These are phyloP conservation scores for Calonectria montana DNA, from an alignment of 2,329 filamentous ascomycete species.

Conservation along the genomic window DNA sequence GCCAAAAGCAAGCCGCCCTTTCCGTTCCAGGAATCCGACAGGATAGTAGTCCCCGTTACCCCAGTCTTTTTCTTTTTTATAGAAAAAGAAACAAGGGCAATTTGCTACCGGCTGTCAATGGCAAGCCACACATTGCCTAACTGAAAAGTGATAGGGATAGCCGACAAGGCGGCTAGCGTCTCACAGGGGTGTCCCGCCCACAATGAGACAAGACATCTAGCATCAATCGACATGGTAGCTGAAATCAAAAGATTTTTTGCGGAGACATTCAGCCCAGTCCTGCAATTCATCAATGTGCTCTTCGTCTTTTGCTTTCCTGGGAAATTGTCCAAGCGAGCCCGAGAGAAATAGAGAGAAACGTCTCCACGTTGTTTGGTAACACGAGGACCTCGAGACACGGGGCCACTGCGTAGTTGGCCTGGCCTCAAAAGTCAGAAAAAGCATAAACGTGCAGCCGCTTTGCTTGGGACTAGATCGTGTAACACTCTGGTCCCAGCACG, in stretches of 20 bases:
- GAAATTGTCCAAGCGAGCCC: neutral
- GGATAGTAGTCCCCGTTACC: constrained; percentile 7
- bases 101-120: constrained; percentile 11
- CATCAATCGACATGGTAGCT: constrained; percentile 12
- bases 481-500: constrained; percentile 25
- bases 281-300: neutral
- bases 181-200: constrained; percentile 11
- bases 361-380: neutral
- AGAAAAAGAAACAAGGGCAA: constrained; percentile 15
- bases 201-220: constrained; percentile 26
- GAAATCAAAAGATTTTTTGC: neutral
- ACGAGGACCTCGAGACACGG: constrained; percentile 14
- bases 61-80: constrained; percentile 26
- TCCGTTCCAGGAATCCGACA: constrained; percentile 8
- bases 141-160: constrained; percentile 29
- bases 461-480: constrained; percentile 29
- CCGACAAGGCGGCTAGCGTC: constrained; percentile 20
- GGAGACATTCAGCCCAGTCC: neutral
- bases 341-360: neutral
- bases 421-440: constrained; percentile 7
- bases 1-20: constrained; percentile 15
- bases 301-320: neutral
- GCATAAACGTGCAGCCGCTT: constrained; percentile 29
- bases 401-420: constrained; percentile 1
- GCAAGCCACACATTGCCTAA: constrained; percentile 7